phyloP scores from a whole-genome alignment of 2,329 filamentous ascomycete genomes.

The Ascochyta pisi region DNA sequence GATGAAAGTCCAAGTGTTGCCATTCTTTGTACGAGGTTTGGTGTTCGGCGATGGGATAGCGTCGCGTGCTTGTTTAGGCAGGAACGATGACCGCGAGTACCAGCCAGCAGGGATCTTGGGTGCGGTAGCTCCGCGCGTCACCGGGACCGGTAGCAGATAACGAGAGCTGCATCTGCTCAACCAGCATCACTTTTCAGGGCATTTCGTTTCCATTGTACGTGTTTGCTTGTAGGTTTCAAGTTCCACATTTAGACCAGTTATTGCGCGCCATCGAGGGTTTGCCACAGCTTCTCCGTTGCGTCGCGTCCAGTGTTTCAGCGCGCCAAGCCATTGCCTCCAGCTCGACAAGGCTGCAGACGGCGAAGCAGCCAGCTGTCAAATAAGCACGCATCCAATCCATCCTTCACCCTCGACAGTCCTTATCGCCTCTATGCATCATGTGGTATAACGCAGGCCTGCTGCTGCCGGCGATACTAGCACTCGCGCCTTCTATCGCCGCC shows the following conservation, averaged over 20 bases:
- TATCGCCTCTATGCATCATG: constrained; percentile 48
- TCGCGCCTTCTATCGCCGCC: constrained; percentile 39
- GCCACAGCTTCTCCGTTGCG: constrained; percentile 26
- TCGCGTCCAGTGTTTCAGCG: constrained; percentile 41
- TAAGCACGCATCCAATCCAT: constrained; percentile 25
- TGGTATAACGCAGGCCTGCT: constrained; percentile 50
- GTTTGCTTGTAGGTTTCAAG: neutral
- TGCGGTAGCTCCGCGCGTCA: constrained; percentile 15
- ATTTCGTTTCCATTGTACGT: neutral
- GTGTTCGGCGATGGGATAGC: neutral
- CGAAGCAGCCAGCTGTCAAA: constrained; percentile 47
- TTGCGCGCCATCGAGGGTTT: constrained; percentile 32
- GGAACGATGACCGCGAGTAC: constrained; percentile 1
- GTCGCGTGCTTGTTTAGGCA: constrained; percentile 14
- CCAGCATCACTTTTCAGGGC: constrained; percentile 1
- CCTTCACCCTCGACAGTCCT: constrained; percentile 22
- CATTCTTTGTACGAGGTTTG: neutral
- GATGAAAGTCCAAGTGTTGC: no score
- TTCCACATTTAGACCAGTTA: constrained; percentile 22
- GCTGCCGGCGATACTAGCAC: constrained; percentile 60
- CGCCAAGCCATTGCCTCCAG: constrained; percentile 43
- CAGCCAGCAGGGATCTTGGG: constrained; percentile 5
- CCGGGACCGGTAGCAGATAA: constrained; percentile 1
- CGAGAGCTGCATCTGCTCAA: neutral
- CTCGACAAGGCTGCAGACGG: constrained; percentile 39